Evolutionary conservation across 257 asterid genomes (phyloP).

Genomic region (Petunia secreta): DNA sequence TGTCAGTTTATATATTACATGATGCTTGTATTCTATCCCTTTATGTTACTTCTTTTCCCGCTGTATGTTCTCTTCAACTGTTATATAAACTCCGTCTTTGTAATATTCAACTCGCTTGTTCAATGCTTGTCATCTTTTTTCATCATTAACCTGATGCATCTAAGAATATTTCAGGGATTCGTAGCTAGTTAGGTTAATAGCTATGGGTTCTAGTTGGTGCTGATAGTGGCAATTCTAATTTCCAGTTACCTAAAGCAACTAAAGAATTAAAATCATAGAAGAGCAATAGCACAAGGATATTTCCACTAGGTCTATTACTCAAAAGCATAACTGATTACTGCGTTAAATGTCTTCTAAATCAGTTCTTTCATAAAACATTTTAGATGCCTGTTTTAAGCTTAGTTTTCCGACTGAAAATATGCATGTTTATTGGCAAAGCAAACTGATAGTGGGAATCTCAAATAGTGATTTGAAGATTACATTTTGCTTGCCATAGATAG

Average conservation of each 20-base stretch:
- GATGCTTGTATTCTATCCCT: neutral
- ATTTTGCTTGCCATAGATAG: neutral
- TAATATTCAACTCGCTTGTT: neutral
- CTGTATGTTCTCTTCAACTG: neutral
- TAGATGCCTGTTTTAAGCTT: neutral
- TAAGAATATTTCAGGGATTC: neutral
- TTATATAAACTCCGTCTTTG: neutral
- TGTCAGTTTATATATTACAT: neutral
- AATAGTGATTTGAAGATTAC: neutral
- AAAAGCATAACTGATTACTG: too few relatives aligned
- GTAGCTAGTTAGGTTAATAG: neutral
- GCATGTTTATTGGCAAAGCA: neutral
- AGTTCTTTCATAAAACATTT: neutral
- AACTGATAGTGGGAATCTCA: conserved; percentile 1
- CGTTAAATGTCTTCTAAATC: too few relatives aligned
- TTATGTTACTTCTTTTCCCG: neutral
- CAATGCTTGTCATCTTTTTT: conserved; percentile 4
- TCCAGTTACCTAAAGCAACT: neutral
- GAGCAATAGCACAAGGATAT: too few relatives aligned
- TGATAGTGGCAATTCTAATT: neutral
- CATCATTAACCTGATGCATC: conserved; percentile 1
- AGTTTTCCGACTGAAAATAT: neutral
- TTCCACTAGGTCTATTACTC: too few relatives aligned
- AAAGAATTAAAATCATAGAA: too few relatives aligned
- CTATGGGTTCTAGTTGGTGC: neutral